A percentile compares a stretch with the other conserved stretches of the same genome.
These are phyloP conservation scores for Globisporangium radiosum DNA, from an alignment of 352 stramenopile genomes.

Conservation along the genomic window DNA sequence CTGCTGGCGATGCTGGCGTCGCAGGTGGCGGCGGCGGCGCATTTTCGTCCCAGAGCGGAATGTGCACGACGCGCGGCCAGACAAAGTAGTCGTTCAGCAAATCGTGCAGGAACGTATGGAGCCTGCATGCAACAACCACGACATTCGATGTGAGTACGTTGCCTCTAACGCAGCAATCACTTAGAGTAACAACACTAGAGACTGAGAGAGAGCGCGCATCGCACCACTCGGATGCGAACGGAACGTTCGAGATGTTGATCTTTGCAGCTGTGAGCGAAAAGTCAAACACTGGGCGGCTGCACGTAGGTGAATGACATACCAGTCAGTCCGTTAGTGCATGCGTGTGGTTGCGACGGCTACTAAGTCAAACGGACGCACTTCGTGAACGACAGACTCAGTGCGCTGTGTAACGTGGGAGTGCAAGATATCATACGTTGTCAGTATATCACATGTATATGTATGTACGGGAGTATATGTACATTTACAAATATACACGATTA, in stretches of 20 bases:
- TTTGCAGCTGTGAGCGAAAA: constrained; percentile 77
- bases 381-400: constrained; percentile 66
- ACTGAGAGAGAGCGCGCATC: constrained; percentile 3
- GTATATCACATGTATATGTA: no score
- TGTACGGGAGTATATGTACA: no score
- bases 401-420: constrained; percentile 14
- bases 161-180: no score
- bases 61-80: constrained; percentile 62
- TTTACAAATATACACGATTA: no score
- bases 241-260: constrained; percentile 80
- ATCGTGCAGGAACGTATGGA: constrained; percentile 74
- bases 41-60: constrained; percentile 66
- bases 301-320: background rate
- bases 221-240: constrained; percentile 75
- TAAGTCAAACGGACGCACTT: constrained; percentile 21
- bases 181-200: background rate
- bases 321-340: background rate
- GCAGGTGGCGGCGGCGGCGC: constrained; percentile 1
- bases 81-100: constrained; percentile 72
- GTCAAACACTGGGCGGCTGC: constrained; percentile 59
- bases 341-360: background rate
- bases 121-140: constrained; percentile 19
- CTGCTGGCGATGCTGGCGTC: background rate
- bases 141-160: no score
- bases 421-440: background rate